These are phyloP conservation scores for Oryza meyeriana DNA, from an alignment of 176 grass and related monocot genomes.

Conservation along the genomic window DNA sequence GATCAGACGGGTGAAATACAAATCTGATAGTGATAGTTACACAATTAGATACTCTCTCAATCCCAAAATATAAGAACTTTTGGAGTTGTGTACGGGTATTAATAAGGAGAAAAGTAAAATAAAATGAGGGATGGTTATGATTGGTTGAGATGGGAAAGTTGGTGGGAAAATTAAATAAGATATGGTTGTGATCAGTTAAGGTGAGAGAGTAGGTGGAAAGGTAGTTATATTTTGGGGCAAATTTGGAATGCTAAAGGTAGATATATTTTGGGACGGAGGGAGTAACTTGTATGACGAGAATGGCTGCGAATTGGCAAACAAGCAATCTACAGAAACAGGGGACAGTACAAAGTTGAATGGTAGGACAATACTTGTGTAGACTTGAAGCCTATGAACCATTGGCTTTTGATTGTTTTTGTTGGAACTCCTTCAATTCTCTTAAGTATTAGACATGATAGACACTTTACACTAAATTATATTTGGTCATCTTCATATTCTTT, in stretches of 20 bases:
- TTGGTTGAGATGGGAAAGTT: too few relatives aligned
- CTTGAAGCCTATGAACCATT: neutral
- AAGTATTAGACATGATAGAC: neutral
- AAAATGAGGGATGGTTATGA: too few relatives aligned
- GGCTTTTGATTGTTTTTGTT: neutral
- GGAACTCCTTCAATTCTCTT: neutral
- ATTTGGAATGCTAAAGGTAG: too few relatives aligned
- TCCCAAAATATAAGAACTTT: too few relatives aligned
- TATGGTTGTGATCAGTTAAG: too few relatives aligned
- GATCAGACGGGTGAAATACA: neutral
- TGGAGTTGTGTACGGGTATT: too few relatives aligned
- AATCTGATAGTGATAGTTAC: neutral
- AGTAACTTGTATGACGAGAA: neutral
- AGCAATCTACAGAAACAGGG: neutral
- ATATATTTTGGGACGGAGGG: too few relatives aligned
- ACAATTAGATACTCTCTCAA: too few relatives aligned
- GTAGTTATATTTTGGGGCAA: too few relatives aligned
- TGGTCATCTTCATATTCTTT: neutral
- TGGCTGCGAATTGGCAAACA: slow-evolving; percentile 1
- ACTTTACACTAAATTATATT: neutral
- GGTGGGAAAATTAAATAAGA: too few relatives aligned
- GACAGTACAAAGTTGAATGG: neutral
- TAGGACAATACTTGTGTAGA: neutral
- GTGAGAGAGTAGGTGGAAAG: too few relatives aligned
- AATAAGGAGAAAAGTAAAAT: too few relatives aligned